Percentiles rank a stretch among this genome's conserved stretches.
phyloP scores from a whole-genome alignment of 2,329 filamentous ascomycete species.

The Chrysoporthe austroafricana region DNA sequence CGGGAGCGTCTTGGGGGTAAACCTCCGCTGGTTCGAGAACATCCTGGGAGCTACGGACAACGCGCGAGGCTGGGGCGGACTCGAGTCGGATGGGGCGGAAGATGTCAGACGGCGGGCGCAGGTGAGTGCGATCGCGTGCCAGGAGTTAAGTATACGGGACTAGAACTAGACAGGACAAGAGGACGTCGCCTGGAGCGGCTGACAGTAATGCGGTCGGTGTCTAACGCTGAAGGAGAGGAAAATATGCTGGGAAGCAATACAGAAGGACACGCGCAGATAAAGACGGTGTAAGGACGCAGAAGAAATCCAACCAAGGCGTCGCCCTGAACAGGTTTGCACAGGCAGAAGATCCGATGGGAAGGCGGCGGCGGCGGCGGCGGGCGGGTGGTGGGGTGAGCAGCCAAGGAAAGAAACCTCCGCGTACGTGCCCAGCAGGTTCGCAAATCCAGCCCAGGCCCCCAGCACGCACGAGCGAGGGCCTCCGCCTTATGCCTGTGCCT shows the following conservation, averaged over 20 bases:
- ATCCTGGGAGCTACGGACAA: constrained; percentile 4
- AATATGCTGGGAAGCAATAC: background rate
- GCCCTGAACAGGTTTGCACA: background rate
- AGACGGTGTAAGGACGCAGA: background rate
- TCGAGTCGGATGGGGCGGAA: background rate
- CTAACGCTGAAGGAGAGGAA: background rate
- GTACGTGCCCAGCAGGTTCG: background rate
- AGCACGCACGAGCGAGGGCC: background rate
- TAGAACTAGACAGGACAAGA: background rate
- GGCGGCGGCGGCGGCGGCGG: background rate
- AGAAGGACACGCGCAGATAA: background rate
- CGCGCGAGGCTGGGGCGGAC: background rate
- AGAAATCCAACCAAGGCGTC: background rate
- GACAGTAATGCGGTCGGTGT: background rate
- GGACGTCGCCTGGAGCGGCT: background rate
- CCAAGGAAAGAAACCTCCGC: background rate
- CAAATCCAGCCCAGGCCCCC: background rate
- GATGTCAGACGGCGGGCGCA: background rate
- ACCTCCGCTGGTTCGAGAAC: constrained; percentile 27
- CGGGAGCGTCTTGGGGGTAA: constrained; percentile 22
- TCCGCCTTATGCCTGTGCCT: background rate
- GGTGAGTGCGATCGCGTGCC: background rate
- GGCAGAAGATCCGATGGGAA: background rate
- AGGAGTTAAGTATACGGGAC: background rate
- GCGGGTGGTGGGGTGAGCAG: background rate